phyloP scores from a whole-genome alignment of 2,329 filamentous ascomycete genomes.

The Calonectria pauciramosa region DNA sequence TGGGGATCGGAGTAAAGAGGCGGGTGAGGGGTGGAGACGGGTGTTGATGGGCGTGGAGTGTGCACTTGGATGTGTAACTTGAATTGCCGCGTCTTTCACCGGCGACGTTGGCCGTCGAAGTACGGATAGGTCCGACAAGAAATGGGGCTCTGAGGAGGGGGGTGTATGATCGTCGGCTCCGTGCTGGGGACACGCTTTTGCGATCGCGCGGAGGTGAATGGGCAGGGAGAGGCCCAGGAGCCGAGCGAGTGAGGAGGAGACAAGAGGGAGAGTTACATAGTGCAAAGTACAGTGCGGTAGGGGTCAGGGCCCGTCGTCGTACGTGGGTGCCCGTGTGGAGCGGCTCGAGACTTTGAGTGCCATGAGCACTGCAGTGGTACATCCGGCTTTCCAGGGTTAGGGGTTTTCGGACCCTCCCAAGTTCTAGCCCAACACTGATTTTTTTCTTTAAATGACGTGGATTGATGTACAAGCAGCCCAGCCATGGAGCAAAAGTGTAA shows the following conservation, averaged over 20 bases:
- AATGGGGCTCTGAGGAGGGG: constrained; percentile 16
- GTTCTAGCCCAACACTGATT: background rate
- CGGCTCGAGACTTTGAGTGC: constrained; percentile 9
- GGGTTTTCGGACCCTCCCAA: constrained; percentile 14
- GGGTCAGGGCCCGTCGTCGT: background rate
- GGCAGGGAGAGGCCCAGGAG: constrained; percentile 6
- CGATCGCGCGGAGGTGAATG: constrained; percentile 20
- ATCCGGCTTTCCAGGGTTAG: constrained; percentile 16
- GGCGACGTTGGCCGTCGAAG: constrained; percentile 1
- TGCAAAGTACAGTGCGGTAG: background rate
- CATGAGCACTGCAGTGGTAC: constrained; percentile 15
- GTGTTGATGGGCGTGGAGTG: background rate
- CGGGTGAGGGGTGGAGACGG: constrained; percentile 1
- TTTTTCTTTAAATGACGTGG: background rate
- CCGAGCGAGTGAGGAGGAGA: constrained; percentile 2
- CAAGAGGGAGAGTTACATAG: background rate
- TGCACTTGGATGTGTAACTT: constrained; percentile 20
- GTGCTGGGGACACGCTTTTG: constrained; percentile 10
- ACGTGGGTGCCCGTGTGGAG: constrained; percentile 14
- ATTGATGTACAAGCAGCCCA: background rate
- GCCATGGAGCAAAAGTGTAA: background rate
- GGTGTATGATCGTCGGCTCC: constrained; percentile 22
- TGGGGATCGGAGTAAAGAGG: constrained; percentile 1
- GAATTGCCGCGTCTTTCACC: constrained; percentile 15
- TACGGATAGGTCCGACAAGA: constrained; percentile 10